These are phyloP conservation scores for Alternaria alternata DNA, from an alignment of 2,329 filamentous ascomycete genomes.

Conservation along the genomic window DNA sequence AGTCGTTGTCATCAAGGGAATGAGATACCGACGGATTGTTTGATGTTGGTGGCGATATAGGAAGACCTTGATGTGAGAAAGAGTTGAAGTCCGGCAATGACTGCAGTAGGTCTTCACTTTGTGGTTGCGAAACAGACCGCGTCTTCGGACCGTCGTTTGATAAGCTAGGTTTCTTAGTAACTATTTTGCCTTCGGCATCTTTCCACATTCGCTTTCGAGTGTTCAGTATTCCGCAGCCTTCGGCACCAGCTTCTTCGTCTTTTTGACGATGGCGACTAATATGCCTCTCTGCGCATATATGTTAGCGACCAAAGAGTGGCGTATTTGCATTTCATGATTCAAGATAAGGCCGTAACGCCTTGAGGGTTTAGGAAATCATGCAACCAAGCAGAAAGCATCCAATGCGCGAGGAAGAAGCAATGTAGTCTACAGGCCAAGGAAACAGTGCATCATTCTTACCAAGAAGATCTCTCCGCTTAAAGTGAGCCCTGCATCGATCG, in stretches of 20 bases:
- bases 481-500: constrained; percentile 66
- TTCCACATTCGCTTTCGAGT: constrained; percentile 64
- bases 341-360: background rate
- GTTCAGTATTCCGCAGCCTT: constrained; percentile 60
- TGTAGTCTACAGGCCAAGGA: background rate
- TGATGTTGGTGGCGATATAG: constrained; percentile 48
- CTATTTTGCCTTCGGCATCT: constrained; percentile 62
- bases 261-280: constrained; percentile 63
- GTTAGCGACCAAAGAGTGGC: constrained; percentile 26
- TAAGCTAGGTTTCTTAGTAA: constrained; percentile 53
- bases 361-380: background rate
- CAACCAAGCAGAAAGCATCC: background rate
- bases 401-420: background rate
- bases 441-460: constrained; percentile 51
- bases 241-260: constrained; percentile 64
- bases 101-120: constrained; percentile 23
- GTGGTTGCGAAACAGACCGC: constrained; percentile 10
- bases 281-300: constrained; percentile 60
- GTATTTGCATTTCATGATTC: background rate
- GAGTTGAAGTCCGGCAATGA: constrained; percentile 30
- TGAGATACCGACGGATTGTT: constrained; percentile 37
- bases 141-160: constrained; percentile 18
- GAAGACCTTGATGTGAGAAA: constrained; percentile 33
- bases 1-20: constrained; percentile 42
- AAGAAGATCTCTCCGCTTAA: constrained; percentile 67